A percentile compares a stretch with the other conserved stretches of the same genome.
Conservation (phyloP, 164 flowering plant species). For the Chimonanthus praecox region DNA sequence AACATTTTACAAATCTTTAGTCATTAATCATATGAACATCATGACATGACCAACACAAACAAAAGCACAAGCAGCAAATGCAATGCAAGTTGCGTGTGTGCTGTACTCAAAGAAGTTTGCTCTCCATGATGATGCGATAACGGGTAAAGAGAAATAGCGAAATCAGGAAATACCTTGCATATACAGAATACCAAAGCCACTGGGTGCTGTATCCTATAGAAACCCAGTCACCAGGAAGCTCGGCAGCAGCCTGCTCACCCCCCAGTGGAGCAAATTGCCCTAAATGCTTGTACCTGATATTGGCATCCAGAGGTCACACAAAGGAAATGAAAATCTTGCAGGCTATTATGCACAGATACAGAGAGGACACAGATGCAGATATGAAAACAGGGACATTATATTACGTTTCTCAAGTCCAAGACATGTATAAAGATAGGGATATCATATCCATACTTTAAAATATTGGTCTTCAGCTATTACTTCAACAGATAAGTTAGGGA, state of each 20-base stretch:
- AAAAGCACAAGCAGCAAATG: not conserved
- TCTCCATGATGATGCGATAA: no score
- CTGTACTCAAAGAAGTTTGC: no score
- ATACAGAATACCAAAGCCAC: conserved; percentile 98
- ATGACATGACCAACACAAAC: not conserved
- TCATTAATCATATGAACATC: not conserved
- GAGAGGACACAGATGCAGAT: no score
- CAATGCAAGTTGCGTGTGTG: not conserved
- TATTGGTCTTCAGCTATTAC: no score
- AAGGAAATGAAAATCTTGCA: no score
- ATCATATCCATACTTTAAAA: no score
- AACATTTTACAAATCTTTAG: not conserved
- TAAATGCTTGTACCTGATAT: conserved; percentile 68
- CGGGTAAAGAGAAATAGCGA: not conserved
- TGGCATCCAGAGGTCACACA: no score
- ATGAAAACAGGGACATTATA: no score
- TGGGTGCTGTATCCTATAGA: conserved; percentile 84
- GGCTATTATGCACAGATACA: no score
- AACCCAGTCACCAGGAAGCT: conserved; percentile 96
- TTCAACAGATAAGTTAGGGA: no score
- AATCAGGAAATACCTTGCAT: conserved; percentile 58
- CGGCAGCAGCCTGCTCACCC: conserved; percentile 93
- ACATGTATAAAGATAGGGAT: no score
- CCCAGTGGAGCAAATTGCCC: conserved; percentile 98
- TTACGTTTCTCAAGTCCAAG: no score